These are phyloP conservation scores for Aspergillus baeticus DNA, from an alignment of 495 filamentous ascomycete species.

Conservation along the genomic window DNA sequence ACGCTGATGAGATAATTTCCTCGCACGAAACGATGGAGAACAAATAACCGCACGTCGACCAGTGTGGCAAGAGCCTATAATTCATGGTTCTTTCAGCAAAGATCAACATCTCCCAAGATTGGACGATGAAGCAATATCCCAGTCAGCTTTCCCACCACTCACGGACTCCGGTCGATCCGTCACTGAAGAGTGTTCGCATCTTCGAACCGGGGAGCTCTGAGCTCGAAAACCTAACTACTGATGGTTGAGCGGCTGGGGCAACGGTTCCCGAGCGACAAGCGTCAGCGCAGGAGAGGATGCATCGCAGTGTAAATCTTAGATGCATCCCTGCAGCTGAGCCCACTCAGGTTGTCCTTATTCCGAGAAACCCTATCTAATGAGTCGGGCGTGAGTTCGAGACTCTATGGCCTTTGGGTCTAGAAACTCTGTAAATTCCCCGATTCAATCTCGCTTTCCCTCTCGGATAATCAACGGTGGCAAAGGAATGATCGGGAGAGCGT, in stretches of 20 bases:
- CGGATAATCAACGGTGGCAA: conserved; percentile 2
- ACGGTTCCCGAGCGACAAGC: neutral
- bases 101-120: conserved; percentile 6
- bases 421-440: neutral
- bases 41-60: conserved; percentile 27
- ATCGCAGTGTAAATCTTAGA: conserved; percentile 4
- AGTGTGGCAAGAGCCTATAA: conserved; percentile 34
- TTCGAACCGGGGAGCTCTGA: conserved; percentile 4
- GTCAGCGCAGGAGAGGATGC: too few relatives aligned
- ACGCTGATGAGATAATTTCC: conserved; percentile 33
- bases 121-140: neutral
- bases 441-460: neutral
- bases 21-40: conserved; percentile 25
- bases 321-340: conserved; percentile 8
- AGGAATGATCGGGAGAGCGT: neutral
- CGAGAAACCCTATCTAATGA: neutral
- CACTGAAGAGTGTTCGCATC: neutral
- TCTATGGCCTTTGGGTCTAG: neutral
- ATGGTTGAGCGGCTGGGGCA: neutral
- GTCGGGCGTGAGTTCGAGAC: neutral
- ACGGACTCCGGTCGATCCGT: neutral
- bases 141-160: neutral
- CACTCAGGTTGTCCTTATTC: neutral
- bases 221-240: neutral
- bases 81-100: conserved; percentile 29